Evolutionary conservation across 2,329 filamentous ascomycete species (phyloP).

Genomic region (Colletotrichum trifolii): DNA sequence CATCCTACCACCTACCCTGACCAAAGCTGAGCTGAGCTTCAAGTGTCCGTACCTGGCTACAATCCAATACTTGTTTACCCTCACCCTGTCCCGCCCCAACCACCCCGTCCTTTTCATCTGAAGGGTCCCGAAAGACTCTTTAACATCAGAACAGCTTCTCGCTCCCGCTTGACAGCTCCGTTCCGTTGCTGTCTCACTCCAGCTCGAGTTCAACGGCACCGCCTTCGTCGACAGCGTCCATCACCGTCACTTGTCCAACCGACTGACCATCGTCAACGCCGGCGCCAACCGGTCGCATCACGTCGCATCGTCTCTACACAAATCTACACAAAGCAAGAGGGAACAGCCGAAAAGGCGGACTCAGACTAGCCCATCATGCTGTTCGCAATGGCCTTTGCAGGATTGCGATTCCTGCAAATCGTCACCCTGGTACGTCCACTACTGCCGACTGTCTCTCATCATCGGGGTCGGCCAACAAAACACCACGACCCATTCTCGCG

Average conservation of each 20-base stretch:
- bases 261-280: too few species aligned
- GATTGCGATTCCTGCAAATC: slow-evolving; percentile 71
- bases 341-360: not conserved
- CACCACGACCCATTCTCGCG: not conserved
- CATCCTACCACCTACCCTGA: too few species aligned
- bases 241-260: not conserved
- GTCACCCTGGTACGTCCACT: slow-evolving; percentile 65
- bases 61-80: slow-evolving; percentile 15
- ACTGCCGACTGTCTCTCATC: not conserved
- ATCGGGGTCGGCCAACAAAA: not conserved
- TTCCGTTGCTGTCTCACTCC: not conserved
- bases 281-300: slow-evolving; percentile 2
- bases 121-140: slow-evolving; percentile 3
- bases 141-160: not conserved
- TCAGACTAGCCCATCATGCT: slow-evolving; percentile 60
- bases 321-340: too few species aligned
- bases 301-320: not conserved
- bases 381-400: slow-evolving; percentile 72
- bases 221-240: not conserved
- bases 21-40: too few species aligned
- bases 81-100: slow-evolving; percentile 26
- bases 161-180: not conserved
- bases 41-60: not conserved
- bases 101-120: slow-evolving; percentile 23
- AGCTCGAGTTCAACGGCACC: slow-evolving; percentile 9